Evolutionary conservation across 768 basidiomycete genomes (phyloP).

Genomic region (Auricularia cornea): DNA sequence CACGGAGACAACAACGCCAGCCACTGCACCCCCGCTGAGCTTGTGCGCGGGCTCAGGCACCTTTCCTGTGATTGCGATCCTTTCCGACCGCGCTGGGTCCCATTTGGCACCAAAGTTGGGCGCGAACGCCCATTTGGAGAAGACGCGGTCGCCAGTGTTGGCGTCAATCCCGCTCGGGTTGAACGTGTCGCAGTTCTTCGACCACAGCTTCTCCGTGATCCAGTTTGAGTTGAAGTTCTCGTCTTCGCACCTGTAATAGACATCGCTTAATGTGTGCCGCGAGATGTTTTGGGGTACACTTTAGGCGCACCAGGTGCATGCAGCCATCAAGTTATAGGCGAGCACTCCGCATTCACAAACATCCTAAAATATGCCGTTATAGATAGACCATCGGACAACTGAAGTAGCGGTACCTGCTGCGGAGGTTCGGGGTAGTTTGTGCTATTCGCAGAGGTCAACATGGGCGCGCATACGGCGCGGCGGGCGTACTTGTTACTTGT

Average conservation of each 20-base stretch:
- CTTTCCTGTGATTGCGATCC: background rate
- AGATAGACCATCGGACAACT: background rate
- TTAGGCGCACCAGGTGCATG: background rate
- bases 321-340: background rate
- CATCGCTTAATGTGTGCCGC: background rate
- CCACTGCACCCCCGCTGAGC: background rate
- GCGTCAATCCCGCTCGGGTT: background rate
- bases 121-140: background rate
- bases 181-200: background rate
- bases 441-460: background rate
- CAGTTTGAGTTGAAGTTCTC: background rate
- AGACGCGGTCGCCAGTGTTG: background rate
- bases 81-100: background rate
- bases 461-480: no score
- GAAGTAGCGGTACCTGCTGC: no score
- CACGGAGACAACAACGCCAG: background rate
- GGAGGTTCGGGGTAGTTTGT: background rate
- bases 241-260: background rate
- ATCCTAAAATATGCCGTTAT: no score
- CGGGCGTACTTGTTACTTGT: no score
- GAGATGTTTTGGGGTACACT: background rate
- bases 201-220: background rate
- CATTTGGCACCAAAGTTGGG: background rate
- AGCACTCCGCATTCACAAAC: background rate
- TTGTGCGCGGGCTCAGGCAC: background rate